Conservation (phyloP, 2,329 filamentous ascomycete species). For the Diplodia intermedia region DNA sequence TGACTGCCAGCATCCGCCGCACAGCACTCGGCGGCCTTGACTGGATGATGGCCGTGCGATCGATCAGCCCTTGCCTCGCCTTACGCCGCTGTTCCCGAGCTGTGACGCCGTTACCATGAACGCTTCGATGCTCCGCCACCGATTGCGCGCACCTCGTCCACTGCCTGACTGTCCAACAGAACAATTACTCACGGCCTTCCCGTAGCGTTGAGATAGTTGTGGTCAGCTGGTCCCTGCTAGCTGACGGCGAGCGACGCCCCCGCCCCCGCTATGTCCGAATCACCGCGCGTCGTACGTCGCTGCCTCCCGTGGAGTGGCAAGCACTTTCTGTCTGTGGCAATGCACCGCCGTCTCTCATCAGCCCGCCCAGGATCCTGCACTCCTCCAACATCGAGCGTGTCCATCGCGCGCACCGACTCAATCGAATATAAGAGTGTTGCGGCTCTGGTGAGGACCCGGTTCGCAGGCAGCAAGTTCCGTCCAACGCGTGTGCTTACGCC, state of each 20-base stretch:
- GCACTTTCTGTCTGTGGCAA: background rate
- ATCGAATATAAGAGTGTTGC: background rate
- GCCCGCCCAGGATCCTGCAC: constrained; percentile 3
- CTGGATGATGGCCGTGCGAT: background rate
- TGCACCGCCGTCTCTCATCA: background rate
- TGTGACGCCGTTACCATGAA: background rate
- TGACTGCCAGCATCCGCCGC: background rate
- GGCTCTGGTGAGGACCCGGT: background rate
- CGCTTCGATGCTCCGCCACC: background rate
- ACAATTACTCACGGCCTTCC: background rate
- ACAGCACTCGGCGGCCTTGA: background rate
- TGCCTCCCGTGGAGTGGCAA: constrained; percentile 18
- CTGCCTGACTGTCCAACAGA: background rate
- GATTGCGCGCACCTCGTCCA: background rate
- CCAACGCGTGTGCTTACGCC: background rate
- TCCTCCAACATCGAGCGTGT: background rate
- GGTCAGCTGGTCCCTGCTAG: constrained; percentile 1
- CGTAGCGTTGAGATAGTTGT: background rate
- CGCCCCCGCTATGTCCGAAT: background rate
- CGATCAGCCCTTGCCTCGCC: background rate
- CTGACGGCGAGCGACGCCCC: background rate
- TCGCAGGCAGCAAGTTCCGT: background rate
- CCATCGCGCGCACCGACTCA: background rate
- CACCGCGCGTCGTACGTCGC: constrained; percentile 11
- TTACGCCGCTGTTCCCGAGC: background rate